Base-by-base conservation (phyloP, 176 grass and related monocot species). In the Microstegium vimineum region DNA sequence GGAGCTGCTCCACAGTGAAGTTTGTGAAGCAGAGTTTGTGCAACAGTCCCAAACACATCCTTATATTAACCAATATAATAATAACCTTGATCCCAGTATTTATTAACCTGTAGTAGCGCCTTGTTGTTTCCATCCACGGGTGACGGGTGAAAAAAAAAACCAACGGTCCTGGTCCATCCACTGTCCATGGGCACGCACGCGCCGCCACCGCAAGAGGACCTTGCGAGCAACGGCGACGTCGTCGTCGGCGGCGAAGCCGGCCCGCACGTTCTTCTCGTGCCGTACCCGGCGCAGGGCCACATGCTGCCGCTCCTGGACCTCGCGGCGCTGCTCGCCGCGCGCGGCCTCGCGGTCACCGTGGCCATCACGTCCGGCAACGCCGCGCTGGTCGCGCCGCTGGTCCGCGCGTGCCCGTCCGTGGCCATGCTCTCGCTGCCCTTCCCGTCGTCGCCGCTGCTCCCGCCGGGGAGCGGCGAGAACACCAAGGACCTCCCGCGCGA, bases 221-320 rank as follows among this genome's bases (percentile, higher is more conserved):
- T 2, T 1, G 17, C 45, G 27, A 57, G 31, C 73, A 8, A 75
- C 6, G 46, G 72, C 46, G 3, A 1, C 41, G 69, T 1, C 36
- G 31, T n/a, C n/a, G n/a, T n/a, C 46, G 1, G 15, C 14, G 13
- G 69, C 25, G 25, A 2, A 31, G 73, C 2, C 42, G 27, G 12
- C 6, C 12, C 54, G 11, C 83, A 71, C 1, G 36, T 85, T 17
- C 65, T 85, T 18, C 34, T 85, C 28, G 42, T 85, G 43, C 86
- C 90, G 25, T 92, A 80, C 79, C 90, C 90, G 16, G 86, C 86
- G 59, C 83, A 83, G 33, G 90, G 90, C 0, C 86, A 89, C 74
- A 86, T 92, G 74, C 79, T 92, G 4, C 62, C 90, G 33, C 90
- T 92, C 28, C 90, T 92, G 20, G 90, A 92, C 86, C 74, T 89